Base-by-base conservation (phyloP, 768 basidiomycete species). In the Mycena pura region DNA sequence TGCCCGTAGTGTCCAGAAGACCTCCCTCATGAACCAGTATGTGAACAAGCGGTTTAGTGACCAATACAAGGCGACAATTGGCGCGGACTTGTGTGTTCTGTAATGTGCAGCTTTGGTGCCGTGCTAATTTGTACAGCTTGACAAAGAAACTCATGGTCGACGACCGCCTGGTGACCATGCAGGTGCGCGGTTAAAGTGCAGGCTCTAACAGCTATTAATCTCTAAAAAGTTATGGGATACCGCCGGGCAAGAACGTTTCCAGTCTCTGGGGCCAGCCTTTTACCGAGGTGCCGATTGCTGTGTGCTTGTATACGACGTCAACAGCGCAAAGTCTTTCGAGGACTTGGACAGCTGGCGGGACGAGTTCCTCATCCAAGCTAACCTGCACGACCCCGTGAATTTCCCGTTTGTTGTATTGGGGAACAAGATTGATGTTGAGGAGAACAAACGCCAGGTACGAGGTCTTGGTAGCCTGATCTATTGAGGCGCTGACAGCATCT, bases 371-470 rank as follows among this genome's bases (percentile, higher is more conserved):
- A 97, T 99, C 69, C 92, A 99, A 80, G 97, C 97, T 11, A 95
- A 93, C 72, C 97, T 97, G 41, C 95, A 96, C 73, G 96, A 99
- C 76, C 96, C 97, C 38, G 97, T 99, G 84, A 98, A 98, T 81
- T 99, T 99, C 77, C 97, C 97, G 6, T 99, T 99, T 71, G 96
- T 99, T 56, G 96, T 99, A 13, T 79, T 99, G 60, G 97, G 97
- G n/a, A 99, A 99, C 81, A 99, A 99, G 93, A 96, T 99, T 74
- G 97, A 99, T 74, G 93, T 98, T 70, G 97, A 99, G 80, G 97
- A 99, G 81, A 92, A 89, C 75, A 99, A 98, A 77, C 88, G 96
- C 66, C 95, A 97, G 88, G 96, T 95, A 57, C 62, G 84, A 69
- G 19, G 2, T 6, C 44, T 29, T 54, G 2, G 34, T 8, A 21